These are phyloP conservation scores for Smithsoniella earleae DNA, from an alignment of 163 green algal genomes.

Conservation along the genomic window DNA sequence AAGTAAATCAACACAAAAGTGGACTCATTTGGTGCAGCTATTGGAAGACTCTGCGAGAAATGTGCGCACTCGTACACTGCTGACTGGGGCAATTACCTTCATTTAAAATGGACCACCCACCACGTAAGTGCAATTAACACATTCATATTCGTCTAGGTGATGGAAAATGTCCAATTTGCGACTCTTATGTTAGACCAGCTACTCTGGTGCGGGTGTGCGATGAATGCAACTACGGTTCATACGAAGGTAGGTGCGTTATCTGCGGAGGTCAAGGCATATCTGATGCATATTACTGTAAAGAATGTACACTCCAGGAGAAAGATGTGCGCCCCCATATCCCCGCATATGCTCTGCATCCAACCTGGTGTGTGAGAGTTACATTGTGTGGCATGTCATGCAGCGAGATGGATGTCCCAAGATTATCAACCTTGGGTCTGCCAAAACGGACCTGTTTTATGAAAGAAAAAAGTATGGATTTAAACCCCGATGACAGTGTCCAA, in stretches of 20 bases:
- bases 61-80: too few relatives aligned
- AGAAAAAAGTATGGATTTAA: conserved; percentile 78
- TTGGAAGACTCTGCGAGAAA: conserved; percentile 92
- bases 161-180: conserved; percentile 94
- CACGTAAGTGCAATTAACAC: background rate
- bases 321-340: conserved; percentile 58
- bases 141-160: conserved; percentile 52
- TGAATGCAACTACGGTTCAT: conserved; percentile 96
- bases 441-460: conserved; percentile 90
- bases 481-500: conserved; percentile 39
- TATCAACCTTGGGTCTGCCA: conserved; percentile 92
- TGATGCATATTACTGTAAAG: conserved; percentile 99
- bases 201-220: conserved; percentile 95
- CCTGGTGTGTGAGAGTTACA: background rate
- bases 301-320: conserved; percentile 95
- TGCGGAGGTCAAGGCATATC: conserved; percentile 89
- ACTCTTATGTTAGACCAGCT: conserved; percentile 88
- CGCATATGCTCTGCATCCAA: background rate
- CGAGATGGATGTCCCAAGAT: conserved; percentile 94
- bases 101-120: conserved; percentile 17
- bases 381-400: conserved; percentile 42
- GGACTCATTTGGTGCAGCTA: conserved; percentile 58
- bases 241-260: conserved; percentile 92
- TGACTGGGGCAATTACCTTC: too few relatives aligned
- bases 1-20: too few relatives aligned